Base-by-base conservation (phyloP, 768 basidiomycete genomes). In the Agaricus subrufescens region DNA sequence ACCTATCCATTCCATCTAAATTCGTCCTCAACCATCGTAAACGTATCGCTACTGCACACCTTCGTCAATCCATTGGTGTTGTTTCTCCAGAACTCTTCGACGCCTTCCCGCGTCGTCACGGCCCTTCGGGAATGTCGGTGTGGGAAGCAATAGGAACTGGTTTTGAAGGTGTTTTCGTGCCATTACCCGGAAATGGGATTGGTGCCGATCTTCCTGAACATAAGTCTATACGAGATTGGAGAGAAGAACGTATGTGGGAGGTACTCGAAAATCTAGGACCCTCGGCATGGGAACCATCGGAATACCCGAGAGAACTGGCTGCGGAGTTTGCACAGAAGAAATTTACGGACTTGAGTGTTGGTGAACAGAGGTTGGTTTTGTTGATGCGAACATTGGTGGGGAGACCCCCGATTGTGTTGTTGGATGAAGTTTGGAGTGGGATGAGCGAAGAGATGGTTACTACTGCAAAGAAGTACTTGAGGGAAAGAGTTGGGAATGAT, bases 351-450 rank as follows among this genome's bases (percentile, higher is more conserved):
- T 76, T 95, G 5, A 75, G 87, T 0, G 76, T 82, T 0, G 87
- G 85, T 0, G 89, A 90, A 65, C 95, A 96, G 71, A 80, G 85
- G 45, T 69, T 95, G 45, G 83, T 93, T 19, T 72, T 98, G 38
- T 77, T 98, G 43, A 85, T 95, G 80, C 83, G 94, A 15, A 91
- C 94, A 27, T 73, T 97, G 34, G 92, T 95, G 8, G 81, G 81
- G 12, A 72, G 76, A 12, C 89, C 91, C 3, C 80, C 79, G 53
- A 66, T 99, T 34, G 75, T 98, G 6, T 74, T 98, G 9, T 71
- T 98, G 40, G 96, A 99, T 64, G 96, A 99, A 67, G 90, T 87
- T 8, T 94, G 91, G 83, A 86, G 89, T 25, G 95, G 94, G 26
- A 95, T 98, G 91, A 91, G 91, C 60, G 85, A 83, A 44, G 71